Conservation (phyloP, 1,284 basidiomycete genomes). For the Lentinula novae-zelandiae region DNA sequence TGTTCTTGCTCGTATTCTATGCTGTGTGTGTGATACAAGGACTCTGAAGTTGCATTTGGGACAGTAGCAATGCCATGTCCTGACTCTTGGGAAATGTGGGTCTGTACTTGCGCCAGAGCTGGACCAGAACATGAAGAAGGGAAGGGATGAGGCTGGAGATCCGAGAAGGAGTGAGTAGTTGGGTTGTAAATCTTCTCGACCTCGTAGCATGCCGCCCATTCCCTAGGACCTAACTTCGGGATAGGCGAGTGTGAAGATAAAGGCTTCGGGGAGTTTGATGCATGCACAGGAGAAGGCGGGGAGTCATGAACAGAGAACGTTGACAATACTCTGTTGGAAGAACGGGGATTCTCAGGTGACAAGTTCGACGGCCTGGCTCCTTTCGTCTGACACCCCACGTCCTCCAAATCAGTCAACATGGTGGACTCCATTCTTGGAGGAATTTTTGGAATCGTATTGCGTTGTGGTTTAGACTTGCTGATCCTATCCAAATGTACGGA, state of each 20-base stretch:
- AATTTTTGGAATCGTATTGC: not conserved
- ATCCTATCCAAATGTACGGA: too few species aligned
- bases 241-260: not conserved
- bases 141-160: not conserved
- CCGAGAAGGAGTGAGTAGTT: not conserved
- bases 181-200: not conserved
- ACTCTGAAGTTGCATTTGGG: not conserved
- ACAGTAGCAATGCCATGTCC: not conserved
- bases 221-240: not conserved
- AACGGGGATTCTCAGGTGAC: not conserved
- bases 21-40: not conserved
- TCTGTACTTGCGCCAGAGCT: not conserved
- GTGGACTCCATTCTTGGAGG: not conserved
- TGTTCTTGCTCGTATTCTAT: not conserved
- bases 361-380: too few species aligned
- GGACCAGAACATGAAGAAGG: not conserved
- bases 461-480: not conserved
- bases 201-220: not conserved
- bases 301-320: not conserved
- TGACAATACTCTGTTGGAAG: not conserved
- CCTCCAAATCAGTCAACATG: not conserved
- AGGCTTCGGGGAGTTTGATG: not conserved
- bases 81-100: not conserved
- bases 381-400: not conserved
- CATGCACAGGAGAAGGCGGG: not conserved